Conservation (phyloP, 768 basidiomycete species). For the Rhodotorula babjevae region DNA sequence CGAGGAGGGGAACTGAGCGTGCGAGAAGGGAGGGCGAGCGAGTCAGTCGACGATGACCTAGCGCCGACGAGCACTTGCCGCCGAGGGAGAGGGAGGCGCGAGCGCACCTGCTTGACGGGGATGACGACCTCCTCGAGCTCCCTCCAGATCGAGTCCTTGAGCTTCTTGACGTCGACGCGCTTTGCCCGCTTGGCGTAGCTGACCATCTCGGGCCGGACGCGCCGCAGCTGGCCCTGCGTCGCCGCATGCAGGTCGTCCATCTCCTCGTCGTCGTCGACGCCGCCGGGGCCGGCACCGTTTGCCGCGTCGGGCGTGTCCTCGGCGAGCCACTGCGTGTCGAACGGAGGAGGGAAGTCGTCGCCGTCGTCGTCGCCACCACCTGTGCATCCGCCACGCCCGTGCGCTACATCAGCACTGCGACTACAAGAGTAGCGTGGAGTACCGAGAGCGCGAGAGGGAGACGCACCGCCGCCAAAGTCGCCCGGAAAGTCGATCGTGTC, state of each 20-base stretch:
- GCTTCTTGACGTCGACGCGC: conserved; percentile 87
- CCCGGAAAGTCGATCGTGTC: background rate
- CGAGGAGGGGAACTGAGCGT: conserved; percentile 16
- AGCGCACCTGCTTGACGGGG: conserved; percentile 29
- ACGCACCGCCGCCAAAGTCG: conserved; percentile 2
- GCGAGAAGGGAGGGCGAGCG: no score
- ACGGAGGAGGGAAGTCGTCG: conserved; percentile 20
- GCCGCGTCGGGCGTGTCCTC: conserved; percentile 26
- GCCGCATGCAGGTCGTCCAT: conserved; percentile 70
- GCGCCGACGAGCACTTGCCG: background rate
- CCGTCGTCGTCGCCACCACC: conserved; percentile 11
- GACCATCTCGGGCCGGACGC: conserved; percentile 78
- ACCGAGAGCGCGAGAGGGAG: background rate
- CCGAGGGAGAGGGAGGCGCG: background rate
- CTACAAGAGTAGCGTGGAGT: background rate
- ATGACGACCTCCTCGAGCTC: conserved; percentile 60
- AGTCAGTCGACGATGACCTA: background rate
- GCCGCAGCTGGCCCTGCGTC: conserved; percentile 64
- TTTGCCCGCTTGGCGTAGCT: conserved; percentile 94
- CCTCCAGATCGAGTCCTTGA: conserved; percentile 98
- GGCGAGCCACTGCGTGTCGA: conserved; percentile 38
- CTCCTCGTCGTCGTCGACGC: conserved; percentile 51
- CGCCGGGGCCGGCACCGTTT: conserved; percentile 37
- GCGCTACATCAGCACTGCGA: background rate
- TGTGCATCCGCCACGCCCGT: background rate